Conservation (phyloP, 129 eudicot species). For the Cynara cardunculus region DNA sequence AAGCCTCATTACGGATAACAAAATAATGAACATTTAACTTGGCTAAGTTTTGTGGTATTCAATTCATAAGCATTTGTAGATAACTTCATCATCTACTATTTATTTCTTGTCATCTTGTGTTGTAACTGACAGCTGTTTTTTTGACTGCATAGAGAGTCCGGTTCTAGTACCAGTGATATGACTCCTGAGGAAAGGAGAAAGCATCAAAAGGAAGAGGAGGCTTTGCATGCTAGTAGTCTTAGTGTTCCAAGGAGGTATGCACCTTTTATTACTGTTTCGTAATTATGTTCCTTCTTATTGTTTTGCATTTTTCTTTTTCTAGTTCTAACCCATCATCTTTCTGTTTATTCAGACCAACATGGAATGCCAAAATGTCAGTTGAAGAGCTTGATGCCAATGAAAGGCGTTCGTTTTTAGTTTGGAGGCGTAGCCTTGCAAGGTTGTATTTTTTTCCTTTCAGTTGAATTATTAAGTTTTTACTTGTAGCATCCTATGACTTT, state of each 20-base stretch:
- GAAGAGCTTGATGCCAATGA: conserved; percentile 95
- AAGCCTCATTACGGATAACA: background rate
- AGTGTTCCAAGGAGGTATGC: conserved; percentile 87
- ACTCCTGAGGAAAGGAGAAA: conserved; percentile 60
- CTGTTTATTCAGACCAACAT: conserved; percentile 59
- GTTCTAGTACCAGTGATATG: conserved; percentile 53
- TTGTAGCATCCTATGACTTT: background rate
- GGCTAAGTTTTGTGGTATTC: background rate
- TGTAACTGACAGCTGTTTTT: conserved; percentile 12
- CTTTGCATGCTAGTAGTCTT: conserved; percentile 88
- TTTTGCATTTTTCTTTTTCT: background rate
- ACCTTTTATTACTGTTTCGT: background rate
- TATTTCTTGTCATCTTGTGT: background rate
- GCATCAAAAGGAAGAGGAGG: conserved; percentile 80
- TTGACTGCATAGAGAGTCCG: conserved; percentile 51
- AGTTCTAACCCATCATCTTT: background rate
- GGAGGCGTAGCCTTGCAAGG: conserved; percentile 98
- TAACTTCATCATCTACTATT: background rate
- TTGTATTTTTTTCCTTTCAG: conserved; percentile 15
- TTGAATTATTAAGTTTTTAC: background rate
- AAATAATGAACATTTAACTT: background rate
- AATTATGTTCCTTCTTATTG: background rate
- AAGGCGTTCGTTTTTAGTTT: conserved; percentile 69
- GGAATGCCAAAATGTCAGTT: conserved; percentile 71
- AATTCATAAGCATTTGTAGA: background rate